These are phyloP conservation scores for Penicillium thymicola DNA, from an alignment of 2,329 filamentous ascomycete species.

Conservation along the genomic window DNA sequence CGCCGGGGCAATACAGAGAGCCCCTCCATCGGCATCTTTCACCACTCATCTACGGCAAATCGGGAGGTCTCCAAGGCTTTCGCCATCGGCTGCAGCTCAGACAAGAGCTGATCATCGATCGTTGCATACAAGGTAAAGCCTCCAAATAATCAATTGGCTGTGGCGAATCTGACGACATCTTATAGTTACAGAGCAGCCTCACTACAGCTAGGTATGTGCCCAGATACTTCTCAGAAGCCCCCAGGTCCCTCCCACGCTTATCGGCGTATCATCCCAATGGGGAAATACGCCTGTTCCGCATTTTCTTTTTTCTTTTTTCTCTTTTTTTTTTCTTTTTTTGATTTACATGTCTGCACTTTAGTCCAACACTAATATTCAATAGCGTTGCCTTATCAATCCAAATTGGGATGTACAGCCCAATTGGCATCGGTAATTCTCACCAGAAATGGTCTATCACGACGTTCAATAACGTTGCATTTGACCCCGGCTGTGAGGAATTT, in stretches of 20 bases:
- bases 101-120: not conserved
- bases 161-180: not conserved
- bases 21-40: not conserved
- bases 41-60: not conserved
- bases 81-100: not conserved
- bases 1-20: not conserved
- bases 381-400: conserved; percentile 1
- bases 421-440: not conserved
- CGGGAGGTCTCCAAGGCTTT: not conserved
- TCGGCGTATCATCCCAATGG: conserved; percentile 11
- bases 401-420: not conserved
- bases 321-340: not conserved
- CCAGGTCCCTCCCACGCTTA: not conserved
- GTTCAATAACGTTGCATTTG: not conserved
- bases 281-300: conserved; percentile 11
- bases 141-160: not conserved
- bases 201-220: not conserved
- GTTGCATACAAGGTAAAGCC: not conserved
- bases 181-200: not conserved
- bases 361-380: conserved; percentile 4
- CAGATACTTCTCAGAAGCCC: not conserved
- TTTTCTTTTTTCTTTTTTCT: conserved; percentile 6
- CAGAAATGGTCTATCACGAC: conserved; percentile 10
- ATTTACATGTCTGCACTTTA: not conserved
- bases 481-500: conserved; percentile 17